Evolutionary conservation across 2,329 filamentous ascomycete species (phyloP).

Genomic region (Clonostachys chloroleuca): DNA sequence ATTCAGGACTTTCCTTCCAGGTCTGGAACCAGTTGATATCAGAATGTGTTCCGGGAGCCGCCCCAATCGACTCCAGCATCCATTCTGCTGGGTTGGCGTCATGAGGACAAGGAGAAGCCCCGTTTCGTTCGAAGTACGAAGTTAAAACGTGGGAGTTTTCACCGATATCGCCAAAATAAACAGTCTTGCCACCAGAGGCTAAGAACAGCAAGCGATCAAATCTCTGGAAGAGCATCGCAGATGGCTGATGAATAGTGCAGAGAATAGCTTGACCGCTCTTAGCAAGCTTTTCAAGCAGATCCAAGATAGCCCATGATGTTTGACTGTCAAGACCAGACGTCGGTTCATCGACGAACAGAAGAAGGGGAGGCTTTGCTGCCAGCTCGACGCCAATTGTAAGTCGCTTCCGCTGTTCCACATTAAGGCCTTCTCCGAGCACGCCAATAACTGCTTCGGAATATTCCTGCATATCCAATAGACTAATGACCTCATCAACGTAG

Average conservation of each 20-base stretch:
- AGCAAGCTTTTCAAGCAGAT: conserved; percentile 53
- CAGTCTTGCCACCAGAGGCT: conserved; percentile 41
- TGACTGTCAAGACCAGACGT: conserved; percentile 47
- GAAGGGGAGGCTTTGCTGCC: conserved; percentile 29
- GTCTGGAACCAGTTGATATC: conserved; percentile 63
- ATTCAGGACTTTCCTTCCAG: conserved; percentile 46
- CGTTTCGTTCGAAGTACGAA: conserved; percentile 52
- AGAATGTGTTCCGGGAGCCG: conserved; percentile 39
- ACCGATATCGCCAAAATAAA: conserved; percentile 49
- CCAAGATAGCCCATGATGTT: conserved; percentile 52
- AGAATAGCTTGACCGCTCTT: conserved; percentile 55
- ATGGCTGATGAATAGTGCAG: conserved; percentile 57
- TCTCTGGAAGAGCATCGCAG: conserved; percentile 44
- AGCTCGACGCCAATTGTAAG: conserved; percentile 39
- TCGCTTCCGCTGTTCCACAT: conserved; percentile 39
- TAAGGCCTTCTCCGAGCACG: conserved; percentile 29
- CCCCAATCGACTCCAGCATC: conserved; percentile 34
- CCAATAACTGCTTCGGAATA: conserved; percentile 46
- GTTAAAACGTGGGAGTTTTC: conserved; percentile 36
- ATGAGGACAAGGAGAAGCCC: conserved; percentile 59
- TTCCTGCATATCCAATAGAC: conserved; percentile 45
- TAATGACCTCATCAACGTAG: conserved; percentile 44
- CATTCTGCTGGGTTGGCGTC: conserved; percentile 43
- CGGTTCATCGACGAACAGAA: conserved; percentile 46
- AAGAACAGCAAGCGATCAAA: conserved; percentile 50